phyloP scores from a whole-genome alignment of 2,329 filamentous ascomycete genomes.

The Verticillium nonalfalfae region DNA sequence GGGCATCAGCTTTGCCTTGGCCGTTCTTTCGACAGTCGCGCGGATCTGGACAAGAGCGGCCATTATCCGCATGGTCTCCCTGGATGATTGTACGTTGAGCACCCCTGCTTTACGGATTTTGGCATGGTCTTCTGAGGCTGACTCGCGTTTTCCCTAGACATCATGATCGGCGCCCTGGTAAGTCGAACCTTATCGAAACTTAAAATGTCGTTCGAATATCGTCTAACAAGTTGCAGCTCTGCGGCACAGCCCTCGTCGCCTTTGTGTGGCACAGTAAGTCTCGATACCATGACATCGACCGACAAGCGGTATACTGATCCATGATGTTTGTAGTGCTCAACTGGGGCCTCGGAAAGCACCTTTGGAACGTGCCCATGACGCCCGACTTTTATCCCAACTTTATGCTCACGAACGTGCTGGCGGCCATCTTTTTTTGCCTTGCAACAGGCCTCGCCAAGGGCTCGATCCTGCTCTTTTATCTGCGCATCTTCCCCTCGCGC shows the following conservation, averaged over 20 bases:
- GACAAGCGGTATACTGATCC: neutral
- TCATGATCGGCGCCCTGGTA: slow-evolving; percentile 1
- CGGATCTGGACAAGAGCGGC: slow-evolving; percentile 11
- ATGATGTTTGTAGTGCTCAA: slow-evolving; percentile 10
- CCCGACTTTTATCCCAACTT: slow-evolving; percentile 5
- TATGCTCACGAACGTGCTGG: slow-evolving; percentile 10
- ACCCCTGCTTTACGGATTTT: too few relatives aligned
- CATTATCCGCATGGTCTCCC: slow-evolving; percentile 8
- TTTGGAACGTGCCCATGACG: slow-evolving; percentile 14
- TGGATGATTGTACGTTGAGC: slow-evolving; percentile 12
- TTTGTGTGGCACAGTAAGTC: slow-evolving; percentile 1
- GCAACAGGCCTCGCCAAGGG: slow-evolving; percentile 17
- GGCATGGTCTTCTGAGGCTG: neutral
- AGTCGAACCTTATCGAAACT: neutral
- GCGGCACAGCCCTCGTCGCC: neutral
- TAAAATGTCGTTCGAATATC: neutral
- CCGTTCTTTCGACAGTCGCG: slow-evolving; percentile 5
- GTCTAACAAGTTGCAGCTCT: neutral
- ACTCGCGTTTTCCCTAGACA: neutral
- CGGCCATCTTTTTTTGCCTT: slow-evolving; percentile 13
- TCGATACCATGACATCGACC: neutral
- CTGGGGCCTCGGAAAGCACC: slow-evolving; percentile 12
- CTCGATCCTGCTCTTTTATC: slow-evolving; percentile 18
- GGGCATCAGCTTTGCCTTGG: slow-evolving; percentile 10
- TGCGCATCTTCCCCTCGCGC: slow-evolving; percentile 16